Evolutionary conservation across 2,329 filamentous ascomycete species (phyloP), one percentile per base, ranked within the genome.

Genomic region (Didymella exigua): DNA sequence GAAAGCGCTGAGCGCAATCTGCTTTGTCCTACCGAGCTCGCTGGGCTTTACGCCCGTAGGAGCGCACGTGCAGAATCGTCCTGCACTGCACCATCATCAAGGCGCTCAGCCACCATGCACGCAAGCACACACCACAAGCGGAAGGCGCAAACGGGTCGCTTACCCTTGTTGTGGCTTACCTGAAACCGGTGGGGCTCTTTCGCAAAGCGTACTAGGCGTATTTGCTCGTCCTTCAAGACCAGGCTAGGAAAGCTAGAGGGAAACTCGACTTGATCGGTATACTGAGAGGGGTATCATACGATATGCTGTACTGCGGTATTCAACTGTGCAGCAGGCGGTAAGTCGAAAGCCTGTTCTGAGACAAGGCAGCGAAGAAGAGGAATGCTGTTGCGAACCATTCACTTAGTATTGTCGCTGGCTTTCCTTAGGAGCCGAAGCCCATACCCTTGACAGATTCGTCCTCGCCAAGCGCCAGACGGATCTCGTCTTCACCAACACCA

Each of bases 401-500:
- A 19, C 33, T n/a, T 46, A 16, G 13, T 11, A 21, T 10, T 7
- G 18, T 42, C 4, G 18, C 16, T 19, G 45, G 36, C 45, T 30
- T 19, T 37, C 46, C 51, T 65, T 54, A 68, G 8, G 60, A 47
- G 41, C 60, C 63, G 33, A 68, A 65, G 26, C 91, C 90, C 68
- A 96, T 79, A 33, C 89, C 88, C 75, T 88, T 92, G 50, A 96
- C 88, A 70, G 97, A 91, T 7, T 85, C 85, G 77, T 99, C 95
- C 62, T 96, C 93, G 56, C 89, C 86, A 64, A 98, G 86, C 26
- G 93, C 95, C 71, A 91, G 84, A 71, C 89, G 89, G 24, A 99
- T 86, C 76, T 99, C 93, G 68, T 98, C 93, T 56, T 96, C 91
- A 11, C 90, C 89, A 62, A 98, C 88, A 19, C 90, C 87, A 52